Evolutionary conservation across 2,329 filamentous ascomycete species (phyloP).

Genomic region (Trichoderma koningii): DNA sequence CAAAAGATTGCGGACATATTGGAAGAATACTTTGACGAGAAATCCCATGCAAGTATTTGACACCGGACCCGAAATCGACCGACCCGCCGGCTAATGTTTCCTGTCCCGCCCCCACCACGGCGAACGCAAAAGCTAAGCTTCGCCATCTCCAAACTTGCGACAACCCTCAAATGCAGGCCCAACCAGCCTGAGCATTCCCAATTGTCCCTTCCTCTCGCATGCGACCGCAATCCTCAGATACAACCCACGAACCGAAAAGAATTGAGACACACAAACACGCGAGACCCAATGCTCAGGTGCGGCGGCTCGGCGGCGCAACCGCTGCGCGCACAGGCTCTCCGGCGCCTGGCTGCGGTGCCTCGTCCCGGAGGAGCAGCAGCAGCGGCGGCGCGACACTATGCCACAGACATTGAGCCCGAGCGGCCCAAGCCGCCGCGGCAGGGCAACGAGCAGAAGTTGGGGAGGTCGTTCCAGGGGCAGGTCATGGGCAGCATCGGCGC

Average conservation of each 20-base stretch:
- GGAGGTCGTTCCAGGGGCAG: constrained; percentile 57
- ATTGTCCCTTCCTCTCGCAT: not conserved
- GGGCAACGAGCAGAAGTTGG: constrained; percentile 43
- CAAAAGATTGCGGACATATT: too few species aligned
- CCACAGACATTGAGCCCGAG: constrained; percentile 43
- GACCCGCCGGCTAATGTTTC: not conserved
- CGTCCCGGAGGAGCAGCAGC: constrained; percentile 28
- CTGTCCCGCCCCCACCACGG: constrained; percentile 17
- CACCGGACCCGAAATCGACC: not conserved
- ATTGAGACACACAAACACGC: not conserved
- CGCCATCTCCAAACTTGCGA: not conserved
- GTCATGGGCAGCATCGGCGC: constrained; percentile 60
- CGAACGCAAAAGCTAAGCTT: constrained; percentile 9
- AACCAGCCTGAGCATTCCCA: not conserved
- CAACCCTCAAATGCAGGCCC: not conserved
- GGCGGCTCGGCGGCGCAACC: constrained; percentile 37
- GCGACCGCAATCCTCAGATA: not conserved
- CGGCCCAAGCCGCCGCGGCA: constrained; percentile 37
- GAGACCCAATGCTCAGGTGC: constrained; percentile 17
- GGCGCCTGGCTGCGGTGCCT: constrained; percentile 33
- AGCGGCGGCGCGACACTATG: constrained; percentile 35
- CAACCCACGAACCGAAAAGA: not conserved
- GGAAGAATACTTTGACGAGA: too few species aligned
- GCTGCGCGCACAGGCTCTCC: constrained; percentile 36
- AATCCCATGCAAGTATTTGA: not conserved